These are phyloP conservation scores for Drechslerella dactyloides DNA, from an alignment of 2,329 filamentous ascomycete species.

Conservation along the genomic window DNA sequence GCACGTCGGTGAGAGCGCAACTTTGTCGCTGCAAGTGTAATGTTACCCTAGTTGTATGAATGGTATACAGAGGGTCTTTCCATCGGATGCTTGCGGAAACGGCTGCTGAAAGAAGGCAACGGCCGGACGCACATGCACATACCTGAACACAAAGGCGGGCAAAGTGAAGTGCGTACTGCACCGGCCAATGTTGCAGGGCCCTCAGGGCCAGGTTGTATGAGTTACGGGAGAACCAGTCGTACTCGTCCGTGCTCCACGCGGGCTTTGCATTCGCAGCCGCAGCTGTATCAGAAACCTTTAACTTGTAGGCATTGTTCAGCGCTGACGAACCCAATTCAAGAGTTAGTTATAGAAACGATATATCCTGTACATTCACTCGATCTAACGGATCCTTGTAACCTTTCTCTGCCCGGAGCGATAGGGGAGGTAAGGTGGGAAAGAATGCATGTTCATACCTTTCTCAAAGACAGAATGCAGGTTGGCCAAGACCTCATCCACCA, in stretches of 20 bases:
- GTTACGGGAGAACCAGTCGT: constrained; percentile 84
- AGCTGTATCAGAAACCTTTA: constrained; percentile 55
- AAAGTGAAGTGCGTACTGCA: constrained; percentile 64
- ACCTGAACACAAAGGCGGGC: constrained; percentile 66
- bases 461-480: constrained; percentile 26
- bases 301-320: constrained; percentile 59
- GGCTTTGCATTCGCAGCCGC: constrained; percentile 27
- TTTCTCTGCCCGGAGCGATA: constrained; percentile 60
- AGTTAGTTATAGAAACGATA: constrained; percentile 32
- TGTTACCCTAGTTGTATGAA: background rate
- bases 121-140: constrained; percentile 64
- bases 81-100: background rate
- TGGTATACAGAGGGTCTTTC: constrained; percentile 9
- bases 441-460: constrained; percentile 25
- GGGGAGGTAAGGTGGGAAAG: background rate
- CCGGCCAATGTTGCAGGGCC: constrained; percentile 63
- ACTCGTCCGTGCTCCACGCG: constrained; percentile 68
- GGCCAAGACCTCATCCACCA: constrained; percentile 41
- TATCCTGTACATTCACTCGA: constrained; percentile 22
- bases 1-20: constrained; percentile 59
- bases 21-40: constrained; percentile 59
- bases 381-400: constrained; percentile 17
- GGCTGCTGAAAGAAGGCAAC: constrained; percentile 59
- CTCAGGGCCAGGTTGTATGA: constrained; percentile 76
- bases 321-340: constrained; percentile 59